A percentile compares a stretch with the other conserved stretches of the same genome.
Conservation (phyloP, 805 yeast genomes). For the Grigorovia yakushimaensis region DNA sequence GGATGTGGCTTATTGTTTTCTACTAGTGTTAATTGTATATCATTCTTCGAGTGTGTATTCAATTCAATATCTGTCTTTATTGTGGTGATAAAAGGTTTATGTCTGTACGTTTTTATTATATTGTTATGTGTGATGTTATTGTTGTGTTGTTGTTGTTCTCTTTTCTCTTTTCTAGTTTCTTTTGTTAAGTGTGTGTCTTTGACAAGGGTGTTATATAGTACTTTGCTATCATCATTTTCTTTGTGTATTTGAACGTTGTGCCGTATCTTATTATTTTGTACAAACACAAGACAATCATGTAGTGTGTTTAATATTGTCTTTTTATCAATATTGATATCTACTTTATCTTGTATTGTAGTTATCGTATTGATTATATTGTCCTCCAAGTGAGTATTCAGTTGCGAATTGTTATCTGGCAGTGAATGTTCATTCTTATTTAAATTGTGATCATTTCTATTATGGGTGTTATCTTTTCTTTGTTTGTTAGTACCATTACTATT, state of each 20-base stretch:
- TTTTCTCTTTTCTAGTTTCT: neutral
- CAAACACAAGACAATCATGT: neutral
- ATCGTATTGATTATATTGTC: neutral
- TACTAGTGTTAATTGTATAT: conserved; percentile 10
- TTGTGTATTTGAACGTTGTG: neutral
- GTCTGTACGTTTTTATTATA: neutral
- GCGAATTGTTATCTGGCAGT: neutral
- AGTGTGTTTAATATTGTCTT: neutral
- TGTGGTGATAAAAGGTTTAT: neutral
- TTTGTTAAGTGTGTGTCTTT: neutral
- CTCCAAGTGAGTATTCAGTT: neutral
- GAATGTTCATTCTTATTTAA: neutral
- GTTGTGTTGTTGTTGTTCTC: neutral
- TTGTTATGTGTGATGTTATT: neutral
- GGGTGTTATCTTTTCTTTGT: neutral
- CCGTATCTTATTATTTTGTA: neutral
- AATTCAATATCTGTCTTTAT: neutral
- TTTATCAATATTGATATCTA: neutral
- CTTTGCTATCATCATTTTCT: neutral
- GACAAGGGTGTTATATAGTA: neutral
- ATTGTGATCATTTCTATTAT: neutral
- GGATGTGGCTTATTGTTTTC: conserved; percentile 27
- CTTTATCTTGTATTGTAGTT: neutral
- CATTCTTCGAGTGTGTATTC: neutral
- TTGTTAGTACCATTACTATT: neutral